Percentiles rank a stretch among this genome's conserved stretches.
Conservation (phyloP, 164 flowering plant genomes). For the Pachysandra terminalis region DNA sequence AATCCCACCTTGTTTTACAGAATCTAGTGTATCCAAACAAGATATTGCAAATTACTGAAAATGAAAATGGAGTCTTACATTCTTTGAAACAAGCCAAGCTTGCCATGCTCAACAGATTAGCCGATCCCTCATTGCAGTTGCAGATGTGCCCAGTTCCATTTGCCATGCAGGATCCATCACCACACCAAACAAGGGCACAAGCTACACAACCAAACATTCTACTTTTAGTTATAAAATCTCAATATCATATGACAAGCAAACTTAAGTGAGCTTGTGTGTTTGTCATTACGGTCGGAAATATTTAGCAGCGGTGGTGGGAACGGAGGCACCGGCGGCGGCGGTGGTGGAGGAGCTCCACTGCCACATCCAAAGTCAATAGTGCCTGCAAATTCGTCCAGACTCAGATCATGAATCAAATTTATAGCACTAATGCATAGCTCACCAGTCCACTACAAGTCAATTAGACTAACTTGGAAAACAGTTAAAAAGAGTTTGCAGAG, state of each 20-base stretch:
- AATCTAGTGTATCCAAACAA: too few relatives aligned
- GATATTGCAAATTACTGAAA: too few relatives aligned
- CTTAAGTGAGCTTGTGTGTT: background rate
- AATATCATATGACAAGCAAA: background rate
- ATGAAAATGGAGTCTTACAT: conserved; percentile 22
- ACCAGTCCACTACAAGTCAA: background rate
- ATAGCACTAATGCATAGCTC: background rate
- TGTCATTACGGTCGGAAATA: conserved; percentile 8
- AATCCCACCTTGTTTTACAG: too few relatives aligned
- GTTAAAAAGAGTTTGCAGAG: background rate
- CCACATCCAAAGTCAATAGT: conserved; percentile 23
- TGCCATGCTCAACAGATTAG: conserved; percentile 20
- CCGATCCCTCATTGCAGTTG: conserved; percentile 36
- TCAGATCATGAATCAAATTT: background rate
- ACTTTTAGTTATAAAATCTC: background rate
- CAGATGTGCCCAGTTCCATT: conserved; percentile 28
- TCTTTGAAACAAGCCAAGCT: conserved; percentile 27
- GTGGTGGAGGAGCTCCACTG: conserved; percentile 9
- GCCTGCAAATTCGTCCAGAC: conserved; percentile 18
- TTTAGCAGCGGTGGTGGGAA: background rate
- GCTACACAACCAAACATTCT: conserved; percentile 20
- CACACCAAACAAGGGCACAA: conserved; percentile 38
- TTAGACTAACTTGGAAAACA: background rate
- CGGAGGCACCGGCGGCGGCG: conserved; percentile 8
- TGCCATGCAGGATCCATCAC: conserved; percentile 34